These are phyloP conservation scores for Saccharomycopsis sp. DNA, from an alignment of 805 yeast species.

Conservation along the genomic window DNA sequence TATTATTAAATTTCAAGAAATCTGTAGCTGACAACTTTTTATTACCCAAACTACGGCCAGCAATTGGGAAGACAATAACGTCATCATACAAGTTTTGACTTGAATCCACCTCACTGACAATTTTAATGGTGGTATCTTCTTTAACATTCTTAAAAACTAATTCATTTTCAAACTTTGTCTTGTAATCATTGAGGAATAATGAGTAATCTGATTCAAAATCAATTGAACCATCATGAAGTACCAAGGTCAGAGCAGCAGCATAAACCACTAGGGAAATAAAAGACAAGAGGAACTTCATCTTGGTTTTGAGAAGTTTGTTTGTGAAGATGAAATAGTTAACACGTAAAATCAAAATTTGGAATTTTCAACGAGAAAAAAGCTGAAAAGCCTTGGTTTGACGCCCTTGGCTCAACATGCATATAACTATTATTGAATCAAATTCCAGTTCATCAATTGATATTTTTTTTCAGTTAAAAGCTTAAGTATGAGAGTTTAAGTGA, in stretches of 20 bases:
- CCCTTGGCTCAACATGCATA: too few species aligned
- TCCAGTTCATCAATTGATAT: too few species aligned
- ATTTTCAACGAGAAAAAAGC: too few species aligned
- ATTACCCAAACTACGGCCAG: conserved; percentile 32
- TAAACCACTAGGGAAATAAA: not conserved
- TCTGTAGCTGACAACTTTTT: conserved; percentile 32
- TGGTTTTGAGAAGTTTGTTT: too few species aligned
- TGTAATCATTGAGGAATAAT: conserved; percentile 19
- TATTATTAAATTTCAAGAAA: conserved; percentile 47
- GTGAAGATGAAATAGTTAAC: too few species aligned
- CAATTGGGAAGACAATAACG: conserved; percentile 48
- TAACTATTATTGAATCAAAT: too few species aligned
- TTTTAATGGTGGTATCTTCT: conserved; percentile 18
- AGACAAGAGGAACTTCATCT: too few species aligned
- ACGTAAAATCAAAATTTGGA: too few species aligned
- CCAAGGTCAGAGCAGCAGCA: conserved; percentile 7
- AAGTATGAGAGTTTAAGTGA: too few species aligned
- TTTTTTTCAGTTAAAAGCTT: too few species aligned
- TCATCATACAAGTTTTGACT: conserved; percentile 36
- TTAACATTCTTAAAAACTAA: conserved; percentile 20
- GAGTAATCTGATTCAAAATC: conserved; percentile 20
- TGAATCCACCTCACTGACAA: conserved; percentile 13
- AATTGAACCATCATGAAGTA: conserved; percentile 16
- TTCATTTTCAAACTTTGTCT: conserved; percentile 17
- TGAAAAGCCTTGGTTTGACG: too few species aligned